phyloP scores from a whole-genome alignment of 176 grass and related monocot genomes.

The Thalia dealbata region DNA sequence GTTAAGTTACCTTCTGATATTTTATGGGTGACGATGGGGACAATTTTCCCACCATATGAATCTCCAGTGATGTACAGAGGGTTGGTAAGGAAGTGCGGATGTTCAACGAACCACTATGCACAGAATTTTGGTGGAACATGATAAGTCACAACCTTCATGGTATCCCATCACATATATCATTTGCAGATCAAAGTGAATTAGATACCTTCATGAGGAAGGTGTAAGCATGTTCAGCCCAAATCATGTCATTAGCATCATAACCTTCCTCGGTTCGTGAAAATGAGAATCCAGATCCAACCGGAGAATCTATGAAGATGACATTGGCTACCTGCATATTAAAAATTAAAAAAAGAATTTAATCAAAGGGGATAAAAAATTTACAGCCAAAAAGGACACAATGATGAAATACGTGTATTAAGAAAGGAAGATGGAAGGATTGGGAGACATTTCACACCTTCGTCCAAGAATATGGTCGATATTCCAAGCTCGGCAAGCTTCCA shows the following conservation, averaged over 20 bases:
- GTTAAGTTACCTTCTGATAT: conserved; percentile 39
- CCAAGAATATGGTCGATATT: not conserved
- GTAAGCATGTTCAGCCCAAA: conserved; percentile 29
- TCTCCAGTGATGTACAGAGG: conserved; percentile 49
- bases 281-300: conserved; percentile 54
- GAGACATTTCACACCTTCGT: not conserved
- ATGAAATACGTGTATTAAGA: too few relatives aligned
- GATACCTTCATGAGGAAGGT: conserved; percentile 48
- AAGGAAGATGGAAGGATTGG: too few relatives aligned
- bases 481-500: not conserved
- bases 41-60: conserved; percentile 48
- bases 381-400: not conserved
- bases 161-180: too few relatives aligned
- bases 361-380: not conserved
- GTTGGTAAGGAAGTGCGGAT: conserved; percentile 34
- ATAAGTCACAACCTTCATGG: too few relatives aligned
- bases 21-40: conserved; percentile 24
- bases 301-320: conserved; percentile 54
- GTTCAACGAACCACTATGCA: conserved; percentile 44
- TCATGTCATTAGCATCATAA: conserved; percentile 30
- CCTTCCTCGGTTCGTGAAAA: conserved; percentile 30
- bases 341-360: not conserved
- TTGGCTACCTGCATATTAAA: conserved; percentile 33
- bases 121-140: too few relatives aligned
- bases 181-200: too few relatives aligned